Percentiles rank a stretch among this genome's conserved stretches.
These are phyloP conservation scores for Hibiscus syriacus DNA, from an alignment of 345 rosid genomes.

Conservation along the genomic window DNA sequence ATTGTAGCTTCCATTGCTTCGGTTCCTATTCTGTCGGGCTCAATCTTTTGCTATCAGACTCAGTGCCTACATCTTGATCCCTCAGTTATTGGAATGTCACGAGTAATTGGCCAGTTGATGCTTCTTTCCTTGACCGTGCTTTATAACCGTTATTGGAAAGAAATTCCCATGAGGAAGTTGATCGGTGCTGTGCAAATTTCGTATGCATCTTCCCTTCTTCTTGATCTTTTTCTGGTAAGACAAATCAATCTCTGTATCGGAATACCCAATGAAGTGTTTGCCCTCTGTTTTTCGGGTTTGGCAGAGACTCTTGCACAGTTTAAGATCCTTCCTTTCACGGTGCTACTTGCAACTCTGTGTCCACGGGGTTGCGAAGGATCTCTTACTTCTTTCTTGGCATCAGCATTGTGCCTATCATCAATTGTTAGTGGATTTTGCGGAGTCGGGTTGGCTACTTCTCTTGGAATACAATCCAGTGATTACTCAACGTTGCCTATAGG, in stretches of 20 bases:
- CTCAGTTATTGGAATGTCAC: constrained; percentile 68
- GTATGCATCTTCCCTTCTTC: constrained; percentile 62
- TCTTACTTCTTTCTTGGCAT: constrained; percentile 74
- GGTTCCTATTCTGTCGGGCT: constrained; percentile 74
- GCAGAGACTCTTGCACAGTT: constrained; percentile 78
- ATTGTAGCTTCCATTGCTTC: constrained; percentile 54
- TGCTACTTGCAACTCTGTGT: constrained; percentile 56
- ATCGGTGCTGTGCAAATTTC: constrained; percentile 42
- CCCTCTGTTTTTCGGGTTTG: constrained; percentile 63
- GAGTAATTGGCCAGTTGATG: constrained; percentile 65
- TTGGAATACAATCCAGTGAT: constrained; percentile 53
- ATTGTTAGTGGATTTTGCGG: constrained; percentile 64
- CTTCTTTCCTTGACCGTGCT: constrained; percentile 55
- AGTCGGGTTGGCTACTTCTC: constrained; percentile 63
- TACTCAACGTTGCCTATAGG: constrained; percentile 55
- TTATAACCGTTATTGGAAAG: constrained; percentile 58
- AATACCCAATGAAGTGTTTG: constrained; percentile 58
- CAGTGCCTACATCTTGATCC: constrained; percentile 68
- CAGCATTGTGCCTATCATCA: constrained; percentile 68
- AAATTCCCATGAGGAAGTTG: constrained; percentile 60
- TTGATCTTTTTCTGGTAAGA: constrained; percentile 60
- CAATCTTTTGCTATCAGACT: constrained; percentile 80
- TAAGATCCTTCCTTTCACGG: constrained; percentile 71
- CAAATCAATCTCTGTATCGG: constrained; percentile 59
- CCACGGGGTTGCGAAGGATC: constrained; percentile 90